These are phyloP conservation scores for Micractinium conductrix DNA, from an alignment of 139 green algal genomes.

Conservation along the genomic window DNA sequence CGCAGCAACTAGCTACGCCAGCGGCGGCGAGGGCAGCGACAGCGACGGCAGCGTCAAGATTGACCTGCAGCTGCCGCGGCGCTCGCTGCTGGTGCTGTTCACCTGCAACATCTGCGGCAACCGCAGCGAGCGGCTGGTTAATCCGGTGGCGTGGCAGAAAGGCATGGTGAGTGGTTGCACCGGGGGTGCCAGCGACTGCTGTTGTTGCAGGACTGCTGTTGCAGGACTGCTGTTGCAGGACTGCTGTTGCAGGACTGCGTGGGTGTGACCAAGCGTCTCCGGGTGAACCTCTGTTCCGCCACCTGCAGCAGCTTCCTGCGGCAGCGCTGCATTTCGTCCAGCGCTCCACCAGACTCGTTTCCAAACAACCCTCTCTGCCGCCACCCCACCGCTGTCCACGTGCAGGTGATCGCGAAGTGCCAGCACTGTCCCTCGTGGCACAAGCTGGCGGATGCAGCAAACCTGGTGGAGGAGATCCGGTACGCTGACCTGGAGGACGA, in stretches of 20 bases:
- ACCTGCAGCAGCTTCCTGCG: too few relatives aligned
- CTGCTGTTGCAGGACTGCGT: too few relatives aligned
- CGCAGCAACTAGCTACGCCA: neutral
- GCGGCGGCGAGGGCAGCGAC: conserved; percentile 1
- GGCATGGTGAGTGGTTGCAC: conserved; percentile 33
- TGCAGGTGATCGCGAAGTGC: conserved; percentile 48
- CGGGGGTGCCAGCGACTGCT: too few relatives aligned
- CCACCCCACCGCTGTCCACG: too few relatives aligned
- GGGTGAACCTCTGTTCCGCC: too few relatives aligned
- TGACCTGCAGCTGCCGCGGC: conserved; percentile 46
- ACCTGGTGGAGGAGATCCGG: conserved; percentile 50
- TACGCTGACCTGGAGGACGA: conserved; percentile 38
- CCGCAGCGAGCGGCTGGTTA: conserved; percentile 47
- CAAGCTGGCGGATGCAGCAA: conserved; percentile 46
- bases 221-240: too few relatives aligned
- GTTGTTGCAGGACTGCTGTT: too few relatives aligned
- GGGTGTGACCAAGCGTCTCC: too few relatives aligned
- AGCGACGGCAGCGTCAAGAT: conserved; percentile 5
- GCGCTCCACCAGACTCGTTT: too few relatives aligned
- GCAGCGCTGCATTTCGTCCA: too few relatives aligned
- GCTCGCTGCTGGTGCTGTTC: conserved; percentile 43
- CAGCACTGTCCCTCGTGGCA: conserved; percentile 45
- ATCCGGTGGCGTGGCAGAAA: conserved; percentile 45
- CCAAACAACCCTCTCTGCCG: neutral
- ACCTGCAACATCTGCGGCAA: conserved; percentile 44